phyloP scores from a whole-genome alignment of 2,329 filamentous ascomycete genomes.

The Curvularia sp. region DNA sequence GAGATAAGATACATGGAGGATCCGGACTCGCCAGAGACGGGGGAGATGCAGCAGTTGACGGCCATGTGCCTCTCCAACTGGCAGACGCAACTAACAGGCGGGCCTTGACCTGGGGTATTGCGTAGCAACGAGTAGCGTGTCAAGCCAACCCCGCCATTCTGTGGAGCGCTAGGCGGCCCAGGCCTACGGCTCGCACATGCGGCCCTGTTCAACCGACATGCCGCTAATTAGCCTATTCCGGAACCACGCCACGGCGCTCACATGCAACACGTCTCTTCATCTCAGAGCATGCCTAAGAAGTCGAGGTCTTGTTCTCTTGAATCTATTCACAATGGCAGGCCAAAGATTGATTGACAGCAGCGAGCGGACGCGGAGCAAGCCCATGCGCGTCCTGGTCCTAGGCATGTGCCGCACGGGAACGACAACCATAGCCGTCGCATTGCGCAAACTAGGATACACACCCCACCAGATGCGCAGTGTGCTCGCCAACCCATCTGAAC shows the following conservation, averaged over 20 bases:
- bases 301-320: no score
- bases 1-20: constrained; percentile 42
- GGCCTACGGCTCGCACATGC: constrained; percentile 23
- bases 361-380: constrained; percentile 69
- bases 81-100: constrained; percentile 36
- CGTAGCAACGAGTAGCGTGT: neutral
- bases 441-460: constrained; percentile 56
- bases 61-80: constrained; percentile 40
- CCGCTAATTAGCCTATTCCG: constrained; percentile 38
- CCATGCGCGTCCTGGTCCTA: constrained; percentile 75
- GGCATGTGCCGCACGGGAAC: constrained; percentile 75
- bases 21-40: constrained; percentile 32
- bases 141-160: neutral
- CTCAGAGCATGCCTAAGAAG: neutral
- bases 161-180: constrained; percentile 12
- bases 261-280: constrained; percentile 13
- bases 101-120: neutral
- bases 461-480: constrained; percentile 36
- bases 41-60: constrained; percentile 43
- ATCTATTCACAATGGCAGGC: constrained; percentile 14
- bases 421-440: constrained; percentile 55
- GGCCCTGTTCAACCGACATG: constrained; percentile 27
- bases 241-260: constrained; percentile 12
- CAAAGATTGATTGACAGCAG: constrained; percentile 64
- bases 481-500: constrained; percentile 28